A percentile compares a stretch with the other conserved stretches of the same genome.
phyloP scores from a whole-genome alignment of 1,284 basidiomycete genomes.

The Sanguinoderma infundibulare region DNA sequence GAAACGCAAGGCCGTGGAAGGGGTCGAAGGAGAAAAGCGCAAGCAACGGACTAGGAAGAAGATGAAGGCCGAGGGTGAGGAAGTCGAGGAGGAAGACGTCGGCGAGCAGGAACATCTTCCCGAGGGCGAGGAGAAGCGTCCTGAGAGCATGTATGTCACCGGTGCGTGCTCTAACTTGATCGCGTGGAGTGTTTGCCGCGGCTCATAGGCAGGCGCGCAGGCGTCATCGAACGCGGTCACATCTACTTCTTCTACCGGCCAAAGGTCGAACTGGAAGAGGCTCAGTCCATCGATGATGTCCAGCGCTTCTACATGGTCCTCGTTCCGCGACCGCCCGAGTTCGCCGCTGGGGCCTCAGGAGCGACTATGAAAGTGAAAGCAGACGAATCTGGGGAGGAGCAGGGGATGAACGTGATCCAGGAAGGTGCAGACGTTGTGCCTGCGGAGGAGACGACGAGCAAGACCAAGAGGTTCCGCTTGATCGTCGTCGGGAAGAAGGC shows the following conservation, averaged over 20 bases:
- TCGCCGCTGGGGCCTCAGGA: conserved; percentile 31
- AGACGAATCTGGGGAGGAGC: conserved; percentile 32
- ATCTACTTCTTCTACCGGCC: conserved; percentile 75
- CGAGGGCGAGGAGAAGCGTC: conserved; percentile 4
- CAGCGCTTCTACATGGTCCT: conserved; percentile 67
- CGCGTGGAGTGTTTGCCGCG: not conserved
- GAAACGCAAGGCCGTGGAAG: conserved; percentile 21
- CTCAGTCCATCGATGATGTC: conserved; percentile 61
- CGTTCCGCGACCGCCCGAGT: conserved; percentile 55
- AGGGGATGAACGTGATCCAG: conserved; percentile 46
- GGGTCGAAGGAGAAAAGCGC: conserved; percentile 10
- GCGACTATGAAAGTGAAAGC: conserved; percentile 18
- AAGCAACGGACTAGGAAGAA: conserved; percentile 29
- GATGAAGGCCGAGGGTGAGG: conserved; percentile 23
- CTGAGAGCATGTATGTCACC: conserved; percentile 20
- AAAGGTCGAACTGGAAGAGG: conserved; percentile 60
- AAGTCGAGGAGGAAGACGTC: not conserved
- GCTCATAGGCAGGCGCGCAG: conserved; percentile 31
- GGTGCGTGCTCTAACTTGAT: conserved; percentile 30
- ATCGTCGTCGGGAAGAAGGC: conserved; percentile 68
- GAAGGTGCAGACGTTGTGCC: conserved; percentile 54
- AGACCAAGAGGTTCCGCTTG: conserved; percentile 52
- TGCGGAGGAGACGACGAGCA: conserved; percentile 41
- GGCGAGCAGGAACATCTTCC: not conserved
- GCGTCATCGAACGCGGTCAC: conserved; percentile 60